Evolutionary conservation across 2,329 filamentous ascomycete genomes (phyloP), one percentile per base, ranked within the genome.

Genomic region (Conoideocrella luteorostrata): DNA sequence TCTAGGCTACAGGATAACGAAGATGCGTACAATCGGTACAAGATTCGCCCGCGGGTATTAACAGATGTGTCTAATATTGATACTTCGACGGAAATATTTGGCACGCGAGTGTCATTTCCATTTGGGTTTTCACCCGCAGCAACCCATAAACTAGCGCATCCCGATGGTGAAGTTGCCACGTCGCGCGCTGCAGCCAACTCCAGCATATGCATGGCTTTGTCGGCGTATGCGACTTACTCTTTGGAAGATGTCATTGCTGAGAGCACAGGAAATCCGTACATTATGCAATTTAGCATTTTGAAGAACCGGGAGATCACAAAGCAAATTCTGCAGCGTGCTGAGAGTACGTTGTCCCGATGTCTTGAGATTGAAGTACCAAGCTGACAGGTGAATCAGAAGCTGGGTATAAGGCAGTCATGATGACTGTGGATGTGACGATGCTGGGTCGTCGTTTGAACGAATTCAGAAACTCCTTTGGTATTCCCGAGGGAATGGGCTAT

Each of bases 381-480:
- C 13, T 29, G 26, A 29, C 26, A 15, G 34, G 9, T 43, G 37
- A 24, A 13, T 18, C 39, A 54, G 52, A 49, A 10, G 28, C 50
- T 18, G 72, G 73, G 1, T 67, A 74, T 17, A 69, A 71, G 47
- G 75, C 69, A 5, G 64, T 81, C 15, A 75, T 80, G 49, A 62
- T 81, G 3, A 81, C 78, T 0, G 70, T 80, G 11, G 77, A 81
- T 53, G 69, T 73, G 0, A 75, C 77, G 2, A 68, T 79, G 10
- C 67, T 74, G 2, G 77, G 77, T 3, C 36, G 51, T 2, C 48
- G 51, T 11, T 26, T 55, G 1, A 81, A 80, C 56, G 64, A 74
- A 40, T 67, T 70, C 48, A 66, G 67, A 22, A 63, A 69, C 46
- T 62, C 67, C 57, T 59, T 72, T 61, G 55, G 72, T 1, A 65